Evolutionary conservation across 2,329 filamentous ascomycete species (phyloP).

Genomic region (Fusarium musae): DNA sequence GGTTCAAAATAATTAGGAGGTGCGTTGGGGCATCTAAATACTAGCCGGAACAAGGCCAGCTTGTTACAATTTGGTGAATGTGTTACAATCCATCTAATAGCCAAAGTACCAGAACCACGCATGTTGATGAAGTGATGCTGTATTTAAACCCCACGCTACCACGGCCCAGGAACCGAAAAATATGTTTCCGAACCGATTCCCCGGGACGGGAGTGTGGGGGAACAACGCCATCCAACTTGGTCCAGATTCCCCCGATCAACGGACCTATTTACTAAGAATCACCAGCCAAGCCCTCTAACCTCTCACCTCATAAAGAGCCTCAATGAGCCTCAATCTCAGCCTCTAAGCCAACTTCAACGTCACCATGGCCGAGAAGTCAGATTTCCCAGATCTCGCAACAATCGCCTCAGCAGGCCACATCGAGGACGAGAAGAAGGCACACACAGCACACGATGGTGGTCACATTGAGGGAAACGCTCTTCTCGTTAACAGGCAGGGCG

Average conservation of each 20-base stretch:
- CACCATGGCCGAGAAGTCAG: background rate
- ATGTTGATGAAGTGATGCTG: too few species aligned
- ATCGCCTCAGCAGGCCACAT: constrained; percentile 2
- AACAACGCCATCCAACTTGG: too few species aligned
- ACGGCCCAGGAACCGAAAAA: background rate
- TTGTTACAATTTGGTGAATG: rapidly evolving
- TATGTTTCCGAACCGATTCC: constrained; percentile 9
- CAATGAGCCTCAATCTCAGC: background rate
- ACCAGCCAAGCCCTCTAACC: background rate
- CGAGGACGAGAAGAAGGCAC: background rate
- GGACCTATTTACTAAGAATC: too few species aligned
- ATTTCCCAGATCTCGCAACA: background rate
- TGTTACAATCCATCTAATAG: background rate
- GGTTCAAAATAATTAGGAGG: background rate
- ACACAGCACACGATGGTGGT: background rate
- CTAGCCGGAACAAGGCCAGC: too few species aligned
- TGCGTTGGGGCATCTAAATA: background rate
- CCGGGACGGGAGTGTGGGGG: too few species aligned
- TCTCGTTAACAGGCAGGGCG: background rate
- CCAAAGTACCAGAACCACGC: too few species aligned
- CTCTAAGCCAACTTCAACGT: background rate
- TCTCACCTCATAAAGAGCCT: background rate
- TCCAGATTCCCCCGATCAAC: too few species aligned
- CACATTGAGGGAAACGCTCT: constrained; percentile 16
- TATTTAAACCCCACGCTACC: background rate